phyloP scores from a whole-genome alignment of 805 yeast genomes.

The Cephaloascus fragrans region DNA sequence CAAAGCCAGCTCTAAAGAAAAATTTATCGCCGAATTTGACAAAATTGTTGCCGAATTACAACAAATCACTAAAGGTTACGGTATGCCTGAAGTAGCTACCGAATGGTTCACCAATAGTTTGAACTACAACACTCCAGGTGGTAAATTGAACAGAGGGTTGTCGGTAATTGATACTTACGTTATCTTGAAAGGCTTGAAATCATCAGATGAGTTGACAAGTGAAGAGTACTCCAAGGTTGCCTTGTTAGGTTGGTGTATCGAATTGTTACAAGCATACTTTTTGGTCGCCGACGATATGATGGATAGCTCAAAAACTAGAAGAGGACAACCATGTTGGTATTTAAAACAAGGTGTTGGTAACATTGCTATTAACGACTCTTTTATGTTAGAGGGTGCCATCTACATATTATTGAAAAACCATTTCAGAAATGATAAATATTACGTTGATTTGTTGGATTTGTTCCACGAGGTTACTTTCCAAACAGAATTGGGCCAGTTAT shows the following conservation, averaged over 20 bases:
- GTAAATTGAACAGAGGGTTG: slow-evolving; percentile 91
- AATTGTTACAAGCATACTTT: slow-evolving; percentile 91
- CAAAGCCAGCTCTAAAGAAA: slow-evolving; percentile 33
- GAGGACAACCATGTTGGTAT: slow-evolving; percentile 99
- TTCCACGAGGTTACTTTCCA: slow-evolving; percentile 97
- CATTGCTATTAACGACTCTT: slow-evolving; percentile 94
- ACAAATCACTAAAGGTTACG: slow-evolving; percentile 51
- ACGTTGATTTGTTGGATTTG: slow-evolving; percentile 82
- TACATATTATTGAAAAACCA: slow-evolving; percentile 83
- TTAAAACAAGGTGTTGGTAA: slow-evolving; percentile 69
- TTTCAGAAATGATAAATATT: slow-evolving; percentile 73
- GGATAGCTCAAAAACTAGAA: slow-evolving; percentile 93
- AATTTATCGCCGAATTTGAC: slow-evolving; percentile 64
- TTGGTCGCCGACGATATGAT: slow-evolving; percentile 97
- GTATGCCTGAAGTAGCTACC: slow-evolving; percentile 79
- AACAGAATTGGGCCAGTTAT: slow-evolving; percentile 93
- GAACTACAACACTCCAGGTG: slow-evolving; percentile 89
- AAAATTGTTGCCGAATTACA: slow-evolving; percentile 67
- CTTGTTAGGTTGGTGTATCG: slow-evolving; percentile 90
- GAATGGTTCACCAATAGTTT: slow-evolving; percentile 72
- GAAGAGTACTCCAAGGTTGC: slow-evolving; percentile 81
- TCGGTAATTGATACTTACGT: slow-evolving; percentile 91
- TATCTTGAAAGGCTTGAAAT: slow-evolving; percentile 55
- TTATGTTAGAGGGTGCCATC: slow-evolving; percentile 93
- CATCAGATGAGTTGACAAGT: slow-evolving; percentile 45